Conservation (phyloP, 2,329 filamentous ascomycete species). For the Tolypocladium paradoxum region DNA sequence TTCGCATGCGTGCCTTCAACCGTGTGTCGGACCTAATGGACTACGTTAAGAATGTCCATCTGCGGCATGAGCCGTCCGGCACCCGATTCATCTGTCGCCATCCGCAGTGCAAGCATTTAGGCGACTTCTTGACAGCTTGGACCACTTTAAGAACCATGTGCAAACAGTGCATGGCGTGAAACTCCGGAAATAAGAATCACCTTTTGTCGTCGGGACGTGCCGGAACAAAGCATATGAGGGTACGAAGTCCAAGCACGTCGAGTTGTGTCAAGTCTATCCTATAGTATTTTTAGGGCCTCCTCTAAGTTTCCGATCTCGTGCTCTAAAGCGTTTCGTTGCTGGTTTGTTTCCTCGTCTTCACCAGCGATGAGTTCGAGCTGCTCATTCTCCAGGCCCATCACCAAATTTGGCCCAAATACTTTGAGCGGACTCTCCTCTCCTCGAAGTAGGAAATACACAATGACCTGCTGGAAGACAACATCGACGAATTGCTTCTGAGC, state of each 20-base stretch:
- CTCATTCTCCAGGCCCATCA: slow-evolving; percentile 34
- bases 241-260: too few relatives aligned
- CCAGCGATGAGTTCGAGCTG: slow-evolving; percentile 47
- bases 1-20: slow-evolving; percentile 2
- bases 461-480: slow-evolving; percentile 46
- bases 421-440: slow-evolving; percentile 38
- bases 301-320: slow-evolving; percentile 35
- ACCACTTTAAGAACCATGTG: slow-evolving; percentile 4
- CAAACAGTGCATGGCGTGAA: slow-evolving; percentile 3
- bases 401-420: slow-evolving; percentile 39
- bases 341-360: slow-evolving; percentile 34
- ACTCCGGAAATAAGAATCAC: neutral
- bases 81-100: slow-evolving; percentile 3
- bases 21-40: slow-evolving; percentile 4
- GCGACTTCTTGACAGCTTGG: slow-evolving; percentile 3
- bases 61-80: neutral
- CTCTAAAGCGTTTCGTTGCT: slow-evolving; percentile 29
- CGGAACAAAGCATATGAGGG: too few relatives aligned
- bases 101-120: slow-evolving; percentile 3
- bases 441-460: slow-evolving; percentile 41
- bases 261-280: too few relatives aligned
- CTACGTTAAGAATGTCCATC: slow-evolving; percentile 4
- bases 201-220: too few relatives aligned
- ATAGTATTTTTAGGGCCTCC: slow-evolving; percentile 17
- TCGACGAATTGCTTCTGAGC: slow-evolving; percentile 52